Base-by-base conservation (phyloP, 2,329 filamentous ascomycete genomes). In the Curvularia hawaiiensis region DNA sequence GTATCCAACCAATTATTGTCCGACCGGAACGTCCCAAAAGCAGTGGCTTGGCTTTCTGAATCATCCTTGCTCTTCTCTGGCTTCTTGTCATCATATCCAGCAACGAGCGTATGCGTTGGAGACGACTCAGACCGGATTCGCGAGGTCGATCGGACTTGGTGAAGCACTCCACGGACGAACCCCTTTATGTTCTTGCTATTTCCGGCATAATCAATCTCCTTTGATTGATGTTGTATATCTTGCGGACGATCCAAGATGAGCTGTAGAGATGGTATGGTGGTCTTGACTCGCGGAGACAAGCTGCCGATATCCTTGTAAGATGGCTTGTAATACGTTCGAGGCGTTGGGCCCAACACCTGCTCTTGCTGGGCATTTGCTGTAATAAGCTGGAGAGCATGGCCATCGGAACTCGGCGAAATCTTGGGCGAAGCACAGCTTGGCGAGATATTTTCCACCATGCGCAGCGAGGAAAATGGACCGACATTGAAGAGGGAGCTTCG, bases 401-500 rank as follows among this genome's bases (percentile, higher is more conserved):
- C 59, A 39, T 66, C 60, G 12, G 68, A 30, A 46, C 58, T 69
- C 33, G 62, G 66, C 2, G 70, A 66, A 46, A 48, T 30, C 46
- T 43, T 52, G 11, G 61, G 52, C 8, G 60, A 61, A 11, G 50
- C 43, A n/a, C 52, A 50, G 24, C 46, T 58, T 18, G 68, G 63
- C 35, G 62, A 67, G 35, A 55, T 47, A 52, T 60, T 64, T 46
- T 67, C 59, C 40, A 52, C 52, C 22, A 52, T 40, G 31, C 59
- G 59, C 33, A 65, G 31, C 24, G 64, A 65, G 40, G 67, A 57
- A 49, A 64, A 61, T n/a, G 58, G 64, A 18, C 59, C 61, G 26
- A 65, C 50, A 50, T 60, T 67, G 46, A 66, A 55, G n/a, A 68
- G 50, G 16, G 75, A 76, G 11, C 62, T 62, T 41, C 67, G 60